Percentiles rank a stretch among this genome's conserved stretches.
Evolutionary conservation across 495 filamentous ascomycete genomes (phyloP).

Genomic region (Aspergillus ostianus): DNA sequence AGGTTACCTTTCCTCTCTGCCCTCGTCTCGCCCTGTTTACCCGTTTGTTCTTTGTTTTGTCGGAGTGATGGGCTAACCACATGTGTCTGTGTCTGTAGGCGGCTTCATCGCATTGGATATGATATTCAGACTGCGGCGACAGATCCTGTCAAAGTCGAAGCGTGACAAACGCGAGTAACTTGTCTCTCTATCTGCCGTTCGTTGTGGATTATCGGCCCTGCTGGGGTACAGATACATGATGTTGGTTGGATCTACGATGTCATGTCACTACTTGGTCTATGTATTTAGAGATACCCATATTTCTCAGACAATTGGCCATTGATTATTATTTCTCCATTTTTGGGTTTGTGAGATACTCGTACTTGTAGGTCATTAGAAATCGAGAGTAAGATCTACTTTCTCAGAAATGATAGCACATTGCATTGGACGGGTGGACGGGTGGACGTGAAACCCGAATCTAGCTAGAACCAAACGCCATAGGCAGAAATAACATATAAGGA

Average conservation of each 20-base stretch:
- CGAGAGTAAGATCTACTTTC: too few species aligned
- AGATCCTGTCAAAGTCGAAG: conserved; percentile 35
- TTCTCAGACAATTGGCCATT: background rate
- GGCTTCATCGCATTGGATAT: conserved; percentile 58
- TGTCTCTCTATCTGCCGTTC: background rate
- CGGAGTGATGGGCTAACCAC: background rate
- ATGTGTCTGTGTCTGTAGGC: conserved; percentile 30
- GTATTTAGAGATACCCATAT: background rate
- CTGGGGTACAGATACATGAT: background rate
- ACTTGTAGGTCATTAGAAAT: too few species aligned
- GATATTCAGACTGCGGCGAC: conserved; percentile 41
- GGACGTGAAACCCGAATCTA: background rate
- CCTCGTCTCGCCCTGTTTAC: conserved; percentile 2
- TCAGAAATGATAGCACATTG: background rate
- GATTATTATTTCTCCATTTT: background rate
- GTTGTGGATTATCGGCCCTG: background rate
- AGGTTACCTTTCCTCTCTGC: conserved; percentile 33
- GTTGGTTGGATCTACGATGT: background rate
- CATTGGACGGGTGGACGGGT: too few species aligned
- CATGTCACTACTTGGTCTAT: background rate
- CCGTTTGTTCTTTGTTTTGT: background rate
- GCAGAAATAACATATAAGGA: background rate
- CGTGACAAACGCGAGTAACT: conserved; percentile 37
- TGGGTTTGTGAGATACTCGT: too few species aligned
- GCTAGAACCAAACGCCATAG: background rate